phyloP scores from a whole-genome alignment of 176 grass and related monocot genomes.

The Paspalum notatum region DNA sequence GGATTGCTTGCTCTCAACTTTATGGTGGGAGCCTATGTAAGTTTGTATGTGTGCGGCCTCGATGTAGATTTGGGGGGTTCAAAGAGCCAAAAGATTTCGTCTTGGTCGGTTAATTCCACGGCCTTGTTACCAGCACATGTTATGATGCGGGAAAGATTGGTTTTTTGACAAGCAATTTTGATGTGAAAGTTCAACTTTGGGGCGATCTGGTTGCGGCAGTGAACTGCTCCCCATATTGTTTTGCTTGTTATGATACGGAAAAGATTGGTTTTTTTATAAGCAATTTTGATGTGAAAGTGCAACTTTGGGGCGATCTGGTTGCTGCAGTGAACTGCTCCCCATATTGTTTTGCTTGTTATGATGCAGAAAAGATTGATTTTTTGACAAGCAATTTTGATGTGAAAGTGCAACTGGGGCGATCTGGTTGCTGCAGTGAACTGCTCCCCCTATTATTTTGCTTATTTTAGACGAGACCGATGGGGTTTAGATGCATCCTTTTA shows the following conservation, averaged over 20 bases:
- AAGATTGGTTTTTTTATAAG: neutral
- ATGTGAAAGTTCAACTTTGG: constrained; percentile 1
- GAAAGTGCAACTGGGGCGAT: neutral
- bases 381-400: neutral
- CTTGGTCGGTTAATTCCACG: constrained; percentile 1
- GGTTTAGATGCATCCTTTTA: neutral
- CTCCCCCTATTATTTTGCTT: neutral
- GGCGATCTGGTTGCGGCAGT: neutral
- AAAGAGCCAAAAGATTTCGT: neutral
- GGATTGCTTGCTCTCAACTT: neutral
- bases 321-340: neutral
- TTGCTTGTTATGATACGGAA: neutral
- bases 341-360: neutral
- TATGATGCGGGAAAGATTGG: neutral
- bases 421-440: neutral
- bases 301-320: neutral
- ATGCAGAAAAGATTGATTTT: constrained; percentile 8
- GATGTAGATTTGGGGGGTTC: constrained; percentile 1
- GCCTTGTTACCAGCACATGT: neutral
- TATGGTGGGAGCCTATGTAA: neutral
- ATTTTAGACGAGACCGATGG: neutral
- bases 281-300: neutral
- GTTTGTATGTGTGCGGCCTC: neutral
- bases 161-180: neutral
- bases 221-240: neutral